Percentiles rank a stretch among this genome's conserved stretches.
Evolutionary conservation across 306 rosid genomes (phyloP).

Genomic region (Cucumis hystrix): DNA sequence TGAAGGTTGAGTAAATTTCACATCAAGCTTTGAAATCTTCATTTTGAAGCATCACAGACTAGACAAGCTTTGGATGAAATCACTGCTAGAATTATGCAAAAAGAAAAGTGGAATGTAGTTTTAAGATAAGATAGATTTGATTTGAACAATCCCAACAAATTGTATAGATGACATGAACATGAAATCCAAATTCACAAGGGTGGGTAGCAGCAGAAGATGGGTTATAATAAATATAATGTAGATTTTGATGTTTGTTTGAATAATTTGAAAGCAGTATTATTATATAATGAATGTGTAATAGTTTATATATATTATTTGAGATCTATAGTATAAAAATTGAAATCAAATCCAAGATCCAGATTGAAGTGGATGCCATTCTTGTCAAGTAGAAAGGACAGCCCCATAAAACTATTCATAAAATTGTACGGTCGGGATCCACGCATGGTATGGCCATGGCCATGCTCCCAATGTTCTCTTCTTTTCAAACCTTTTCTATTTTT

Average conservation of each 20-base stretch:
- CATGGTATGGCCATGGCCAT: neutral
- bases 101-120: neutral
- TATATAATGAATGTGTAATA: neutral
- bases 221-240: neutral
- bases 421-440: neutral
- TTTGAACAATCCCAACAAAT: neutral
- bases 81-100: neutral
- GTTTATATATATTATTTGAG: neutral
- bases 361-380: neutral
- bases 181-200: too few relatives aligned
- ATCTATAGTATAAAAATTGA: neutral
- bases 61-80: neutral
- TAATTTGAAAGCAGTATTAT: neutral
- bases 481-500: neutral
- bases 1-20: constrained; percentile 1
- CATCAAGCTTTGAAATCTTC: neutral
- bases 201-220: neutral
- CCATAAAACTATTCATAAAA: neutral
- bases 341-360: neutral
- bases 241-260: neutral
- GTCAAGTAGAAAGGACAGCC: neutral
- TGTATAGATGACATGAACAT: neutral
- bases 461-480: neutral
- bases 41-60: neutral
- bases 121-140: neutral